These are phyloP conservation scores for Globisporangium sylvaticum DNA, from an alignment of 352 stramenopile species.

Conservation along the genomic window DNA sequence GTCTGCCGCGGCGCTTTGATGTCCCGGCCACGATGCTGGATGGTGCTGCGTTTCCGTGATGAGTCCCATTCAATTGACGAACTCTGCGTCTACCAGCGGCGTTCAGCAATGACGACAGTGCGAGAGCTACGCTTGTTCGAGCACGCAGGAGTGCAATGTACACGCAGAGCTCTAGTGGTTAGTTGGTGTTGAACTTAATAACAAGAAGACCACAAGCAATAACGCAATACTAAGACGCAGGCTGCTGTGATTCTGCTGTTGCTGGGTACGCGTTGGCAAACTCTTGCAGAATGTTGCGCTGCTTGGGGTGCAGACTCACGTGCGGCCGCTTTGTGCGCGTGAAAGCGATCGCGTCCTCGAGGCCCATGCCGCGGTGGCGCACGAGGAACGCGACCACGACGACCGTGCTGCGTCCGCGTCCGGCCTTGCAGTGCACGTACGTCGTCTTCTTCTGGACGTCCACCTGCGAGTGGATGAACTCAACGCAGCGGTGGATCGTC, in stretches of 20 bases:
- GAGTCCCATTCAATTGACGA: background rate
- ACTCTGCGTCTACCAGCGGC: background rate
- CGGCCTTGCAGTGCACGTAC: constrained; percentile 84
- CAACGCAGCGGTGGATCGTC: constrained; percentile 59
- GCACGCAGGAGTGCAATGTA: background rate
- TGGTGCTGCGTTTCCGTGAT: background rate
- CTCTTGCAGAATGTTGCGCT: constrained; percentile 40
- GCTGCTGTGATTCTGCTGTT: background rate
- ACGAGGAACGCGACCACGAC: constrained; percentile 73
- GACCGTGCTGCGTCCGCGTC: constrained; percentile 67
- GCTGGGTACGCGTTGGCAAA: constrained; percentile 23
- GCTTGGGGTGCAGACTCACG: constrained; percentile 61
- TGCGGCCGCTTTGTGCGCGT: constrained; percentile 57
- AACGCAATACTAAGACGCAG: background rate
- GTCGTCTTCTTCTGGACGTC: constrained; percentile 43
- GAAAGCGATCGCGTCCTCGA: constrained; percentile 52
- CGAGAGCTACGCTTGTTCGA: background rate
- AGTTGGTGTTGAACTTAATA: background rate
- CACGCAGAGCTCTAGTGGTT: background rate
- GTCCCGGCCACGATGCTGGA: background rate
- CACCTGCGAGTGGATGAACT: constrained; percentile 62
- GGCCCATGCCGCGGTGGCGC: constrained; percentile 45
- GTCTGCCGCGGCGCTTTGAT: constrained; percentile 34
- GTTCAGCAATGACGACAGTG: background rate
- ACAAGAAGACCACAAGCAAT: background rate